Evolutionary conservation across 768 basidiomycete genomes (phyloP).

Genomic region (Tricholoma furcatifolium): DNA sequence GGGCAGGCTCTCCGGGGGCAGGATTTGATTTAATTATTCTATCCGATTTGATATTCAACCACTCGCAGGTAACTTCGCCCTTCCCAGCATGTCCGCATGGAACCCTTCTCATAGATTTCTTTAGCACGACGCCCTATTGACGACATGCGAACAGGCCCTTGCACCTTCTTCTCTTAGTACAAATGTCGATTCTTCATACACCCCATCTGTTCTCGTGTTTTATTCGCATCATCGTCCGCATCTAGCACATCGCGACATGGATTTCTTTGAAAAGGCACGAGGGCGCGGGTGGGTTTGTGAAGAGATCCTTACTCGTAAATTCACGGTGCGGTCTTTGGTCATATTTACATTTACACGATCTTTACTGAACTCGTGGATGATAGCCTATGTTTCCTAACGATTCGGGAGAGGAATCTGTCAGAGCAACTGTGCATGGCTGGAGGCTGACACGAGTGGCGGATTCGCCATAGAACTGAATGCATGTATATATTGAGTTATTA

Average conservation of each 20-base stretch:
- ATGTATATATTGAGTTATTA: too few relatives aligned
- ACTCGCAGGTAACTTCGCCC: conserved; percentile 71
- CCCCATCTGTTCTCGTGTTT: conserved; percentile 65
- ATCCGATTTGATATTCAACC: conserved; percentile 94
- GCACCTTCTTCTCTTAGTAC: conserved; percentile 10
- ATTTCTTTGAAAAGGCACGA: conserved; percentile 71
- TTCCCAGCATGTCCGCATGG: neutral
- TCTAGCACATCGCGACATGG: conserved; percentile 77
- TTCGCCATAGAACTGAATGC: too few relatives aligned
- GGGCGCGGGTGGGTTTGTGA: conserved; percentile 71
- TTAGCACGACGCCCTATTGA: conserved; percentile 80
- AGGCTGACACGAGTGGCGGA: conserved; percentile 35
- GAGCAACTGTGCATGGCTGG: conserved; percentile 89
- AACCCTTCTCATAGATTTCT: neutral
- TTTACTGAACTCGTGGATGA: neutral
- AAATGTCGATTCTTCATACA: conserved; percentile 10
- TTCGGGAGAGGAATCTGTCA: conserved; percentile 70
- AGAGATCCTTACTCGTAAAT: conserved; percentile 61
- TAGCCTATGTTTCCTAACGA: conserved; percentile 93
- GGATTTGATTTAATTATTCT: conserved; percentile 82
- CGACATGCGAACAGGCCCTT: conserved; percentile 59
- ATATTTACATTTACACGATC: neutral
- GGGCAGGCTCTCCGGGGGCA: neutral
- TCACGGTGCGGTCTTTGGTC: conserved; percentile 46
- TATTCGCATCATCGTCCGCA: conserved; percentile 89